Conservation (phyloP, 2,329 filamentous ascomycete species). For the Ascochyta viciae-villosae region DNA sequence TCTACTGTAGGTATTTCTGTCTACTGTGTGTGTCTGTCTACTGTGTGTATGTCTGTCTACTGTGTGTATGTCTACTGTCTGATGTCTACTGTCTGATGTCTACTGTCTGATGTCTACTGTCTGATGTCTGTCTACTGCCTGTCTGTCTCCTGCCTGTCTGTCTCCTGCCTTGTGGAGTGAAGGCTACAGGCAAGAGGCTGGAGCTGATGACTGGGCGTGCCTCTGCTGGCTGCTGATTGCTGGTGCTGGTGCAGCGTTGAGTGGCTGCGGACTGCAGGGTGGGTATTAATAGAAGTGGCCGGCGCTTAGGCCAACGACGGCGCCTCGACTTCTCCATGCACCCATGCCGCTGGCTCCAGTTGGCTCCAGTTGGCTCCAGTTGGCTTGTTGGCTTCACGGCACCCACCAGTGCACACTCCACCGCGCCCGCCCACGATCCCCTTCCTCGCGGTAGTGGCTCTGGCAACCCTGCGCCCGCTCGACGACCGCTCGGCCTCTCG, state of each 20-base stretch:
- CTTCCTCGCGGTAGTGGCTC: conserved; percentile 10
- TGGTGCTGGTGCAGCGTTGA: conserved; percentile 1
- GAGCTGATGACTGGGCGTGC: not conserved
- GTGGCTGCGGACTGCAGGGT: conserved; percentile 7
- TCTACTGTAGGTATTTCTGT: too few species aligned
- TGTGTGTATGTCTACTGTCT: too few species aligned
- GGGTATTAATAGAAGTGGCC: not conserved
- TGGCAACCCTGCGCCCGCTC: conserved; percentile 4
- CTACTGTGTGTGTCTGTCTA: too few species aligned
- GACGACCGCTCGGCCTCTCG: not conserved
- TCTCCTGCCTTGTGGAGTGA: not conserved
- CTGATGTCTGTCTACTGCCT: too few species aligned
- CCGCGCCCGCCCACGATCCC: conserved; percentile 11
- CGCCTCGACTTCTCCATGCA: conserved; percentile 2
- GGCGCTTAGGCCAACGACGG: conserved; percentile 2
- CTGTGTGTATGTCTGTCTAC: too few species aligned
- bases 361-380: too few species aligned
- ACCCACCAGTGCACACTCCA: conserved; percentile 3
- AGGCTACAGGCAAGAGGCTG: not conserved
- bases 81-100: too few species aligned
- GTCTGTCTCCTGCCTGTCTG: too few species aligned
- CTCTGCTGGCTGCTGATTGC: conserved; percentile 2
- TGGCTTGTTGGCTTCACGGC: not conserved
- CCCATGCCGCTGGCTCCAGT: conserved; percentile 1
- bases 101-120: too few species aligned